phyloP scores from a whole-genome alignment of 495 filamentous ascomycete species.

The Daldinia childiae region DNA sequence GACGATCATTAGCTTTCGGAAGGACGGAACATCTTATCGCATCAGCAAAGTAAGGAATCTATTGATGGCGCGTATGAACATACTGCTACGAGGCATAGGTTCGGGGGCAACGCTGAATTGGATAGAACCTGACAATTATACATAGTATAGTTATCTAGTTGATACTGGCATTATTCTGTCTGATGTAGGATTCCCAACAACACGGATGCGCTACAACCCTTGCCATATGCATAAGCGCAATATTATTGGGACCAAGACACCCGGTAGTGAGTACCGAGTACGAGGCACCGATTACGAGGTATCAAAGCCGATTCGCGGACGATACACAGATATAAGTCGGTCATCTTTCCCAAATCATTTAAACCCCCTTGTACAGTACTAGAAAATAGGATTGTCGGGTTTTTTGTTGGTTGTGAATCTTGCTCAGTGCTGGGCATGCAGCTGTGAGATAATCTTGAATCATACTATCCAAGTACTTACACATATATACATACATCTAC shows the following conservation, averaged over 20 bases:
- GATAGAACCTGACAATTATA: not conserved
- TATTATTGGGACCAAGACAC: not conserved
- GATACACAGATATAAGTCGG: too few species aligned
- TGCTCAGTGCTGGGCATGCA: not conserved
- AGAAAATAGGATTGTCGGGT: not conserved
- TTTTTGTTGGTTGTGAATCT: not conserved
- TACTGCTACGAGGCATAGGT: not conserved
- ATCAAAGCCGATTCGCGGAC: not conserved
- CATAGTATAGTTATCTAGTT: too few species aligned
- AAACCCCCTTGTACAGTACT: not conserved
- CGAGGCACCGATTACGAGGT: not conserved
- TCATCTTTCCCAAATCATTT: too few species aligned
- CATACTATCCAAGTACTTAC: not conserved
- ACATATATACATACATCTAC: not conserved
- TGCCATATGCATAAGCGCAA: not conserved
- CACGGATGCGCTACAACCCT: not conserved
- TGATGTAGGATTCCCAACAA: conserved; percentile 4
- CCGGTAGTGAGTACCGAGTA: not conserved
- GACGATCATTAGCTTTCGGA: not conserved
- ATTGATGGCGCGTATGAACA: not conserved
- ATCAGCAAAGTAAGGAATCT: not conserved
- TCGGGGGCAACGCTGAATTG: too few species aligned
- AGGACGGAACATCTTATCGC: not conserved
- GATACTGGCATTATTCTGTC: not conserved
- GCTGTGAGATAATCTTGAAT: not conserved